Evolutionary conservation across 805 yeast genomes (phyloP), one percentile per base, ranked within the genome.

Genomic region (Metschnikowia matae): DNA sequence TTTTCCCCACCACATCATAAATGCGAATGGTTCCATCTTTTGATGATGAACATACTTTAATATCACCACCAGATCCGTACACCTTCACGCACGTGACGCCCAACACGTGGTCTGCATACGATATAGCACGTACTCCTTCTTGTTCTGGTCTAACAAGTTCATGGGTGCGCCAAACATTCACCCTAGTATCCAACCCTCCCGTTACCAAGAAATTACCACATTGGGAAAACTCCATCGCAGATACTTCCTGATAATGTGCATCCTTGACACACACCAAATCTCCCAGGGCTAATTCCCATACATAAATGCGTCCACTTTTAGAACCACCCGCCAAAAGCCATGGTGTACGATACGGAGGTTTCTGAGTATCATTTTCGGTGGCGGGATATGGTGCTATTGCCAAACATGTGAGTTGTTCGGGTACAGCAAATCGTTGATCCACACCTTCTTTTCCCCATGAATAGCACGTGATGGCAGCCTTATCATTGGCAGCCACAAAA

Each of bases 281-380:
- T 0, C 98, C 98, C 1, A 94, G 85, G 8, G 76, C 66, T 46
- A 91, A 62, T 59, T 89, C 96, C 98, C 98, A 92, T 1, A 91
- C 66, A 62, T 87, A 87, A 14, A 94, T 54, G 56, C 83, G 80
- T 11, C 98, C 98, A n/a, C 84, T 62, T 51, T 73, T 63, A 48
- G 94, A 77, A 52, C 92, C 90, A 40, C 85, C 96, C 6, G 82
- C 84, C 23, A 94, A 66, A 37, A 87, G 62, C 77, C 86, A 84
- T 18, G 86, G 85, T 36, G 77, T 61, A 54, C 80, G 69, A 62
- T 74, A 78, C 41, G 62, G 67, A 4, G 82, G 77, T 18, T 40
- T 38, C 4, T 21, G 13, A 18, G 37, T 41, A 26, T 18, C 36
- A n/a, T 37, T 13, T 36, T 21, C 54, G 8, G 66, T 66, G 58